phyloP scores from a whole-genome alignment of 805 yeast genomes.

The Suhomyces faveliae region DNA sequence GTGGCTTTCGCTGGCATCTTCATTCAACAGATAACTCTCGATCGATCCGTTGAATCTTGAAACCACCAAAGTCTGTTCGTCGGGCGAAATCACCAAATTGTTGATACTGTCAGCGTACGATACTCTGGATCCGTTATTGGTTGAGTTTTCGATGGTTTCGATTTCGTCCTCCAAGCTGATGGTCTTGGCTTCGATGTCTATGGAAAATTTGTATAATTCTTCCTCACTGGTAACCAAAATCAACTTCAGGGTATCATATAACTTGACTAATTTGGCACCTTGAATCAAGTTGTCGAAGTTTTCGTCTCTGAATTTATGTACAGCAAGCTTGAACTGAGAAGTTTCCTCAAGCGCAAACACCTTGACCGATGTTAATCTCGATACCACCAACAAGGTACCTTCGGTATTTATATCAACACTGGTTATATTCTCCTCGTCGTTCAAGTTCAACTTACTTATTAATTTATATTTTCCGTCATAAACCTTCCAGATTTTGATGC shows the following conservation, averaged over 20 bases:
- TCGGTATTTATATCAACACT: constrained; percentile 63
- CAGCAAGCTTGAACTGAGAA: constrained; percentile 38
- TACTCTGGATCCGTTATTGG: constrained; percentile 25
- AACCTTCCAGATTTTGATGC: constrained; percentile 77
- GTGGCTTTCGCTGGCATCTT: constrained; percentile 20
- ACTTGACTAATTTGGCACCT: constrained; percentile 57
- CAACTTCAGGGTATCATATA: constrained; percentile 46
- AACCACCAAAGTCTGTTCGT: constrained; percentile 49
- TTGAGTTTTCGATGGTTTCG: constrained; percentile 22
- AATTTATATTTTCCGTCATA: constrained; percentile 49
- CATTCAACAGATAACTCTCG: constrained; percentile 43
- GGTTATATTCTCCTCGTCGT: constrained; percentile 79
- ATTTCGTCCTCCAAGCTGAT: constrained; percentile 43
- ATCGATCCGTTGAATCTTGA: constrained; percentile 67
- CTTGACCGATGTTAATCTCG: constrained; percentile 66
- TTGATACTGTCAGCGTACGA: constrained; percentile 53
- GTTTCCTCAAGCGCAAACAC: constrained; percentile 58
- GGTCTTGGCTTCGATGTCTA: constrained; percentile 29
- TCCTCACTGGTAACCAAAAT: constrained; percentile 60
- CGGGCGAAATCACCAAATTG: constrained; percentile 48
- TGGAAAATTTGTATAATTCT: constrained; percentile 47
- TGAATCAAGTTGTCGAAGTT: constrained; percentile 37
- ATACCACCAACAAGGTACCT: constrained; percentile 67
- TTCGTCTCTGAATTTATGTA: constrained; percentile 52
- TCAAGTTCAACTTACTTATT: constrained; percentile 61